Conservation (phyloP, 2,329 filamentous ascomycete genomes). For the Hansfordia pulvinata region DNA sequence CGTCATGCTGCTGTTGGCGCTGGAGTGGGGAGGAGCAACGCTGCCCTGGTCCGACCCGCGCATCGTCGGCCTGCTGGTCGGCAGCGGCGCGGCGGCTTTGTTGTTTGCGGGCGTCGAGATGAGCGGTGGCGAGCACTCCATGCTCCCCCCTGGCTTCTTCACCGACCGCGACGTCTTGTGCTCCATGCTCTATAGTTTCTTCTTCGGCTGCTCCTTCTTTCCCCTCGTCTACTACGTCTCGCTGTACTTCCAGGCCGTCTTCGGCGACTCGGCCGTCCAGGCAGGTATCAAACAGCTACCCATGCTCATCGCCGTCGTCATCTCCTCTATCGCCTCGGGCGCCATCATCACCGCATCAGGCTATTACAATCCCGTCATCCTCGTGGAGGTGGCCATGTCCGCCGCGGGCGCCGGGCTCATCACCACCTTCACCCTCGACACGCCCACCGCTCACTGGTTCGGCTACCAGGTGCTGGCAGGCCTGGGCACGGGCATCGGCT, state of each 20-base stretch:
- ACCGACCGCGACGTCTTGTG: constrained; percentile 26
- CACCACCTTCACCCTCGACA: constrained; percentile 34
- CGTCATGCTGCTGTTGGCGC: constrained; percentile 37
- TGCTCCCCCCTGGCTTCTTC: constrained; percentile 33
- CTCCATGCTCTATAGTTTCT: constrained; percentile 24
- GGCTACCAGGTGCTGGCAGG: constrained; percentile 43
- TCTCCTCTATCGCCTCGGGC: constrained; percentile 30
- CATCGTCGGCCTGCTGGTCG: constrained; percentile 37
- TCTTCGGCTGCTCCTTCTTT: constrained; percentile 38
- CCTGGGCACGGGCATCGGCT: constrained; percentile 34
- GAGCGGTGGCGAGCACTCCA: constrained; percentile 31
- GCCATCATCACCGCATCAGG: constrained; percentile 20
- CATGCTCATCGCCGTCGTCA: constrained; percentile 33
- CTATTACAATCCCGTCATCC: constrained; percentile 28
- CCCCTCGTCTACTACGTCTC: constrained; percentile 39
- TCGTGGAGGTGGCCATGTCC: constrained; percentile 21
- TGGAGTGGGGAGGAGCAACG: constrained; percentile 41
- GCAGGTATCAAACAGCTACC: constrained; percentile 42
- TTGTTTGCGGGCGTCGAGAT: constrained; percentile 33
- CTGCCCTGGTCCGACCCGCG: constrained; percentile 34
- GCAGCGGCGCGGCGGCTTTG: constrained; percentile 27
- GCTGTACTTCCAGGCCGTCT: constrained; percentile 39
- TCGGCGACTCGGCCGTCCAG: constrained; percentile 35
- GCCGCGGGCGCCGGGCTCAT: constrained; percentile 38
- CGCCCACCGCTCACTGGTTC: constrained; percentile 36